phyloP scores from a whole-genome alignment of 2,329 filamentous ascomycete species.

The Pseudocercospora ulei region DNA sequence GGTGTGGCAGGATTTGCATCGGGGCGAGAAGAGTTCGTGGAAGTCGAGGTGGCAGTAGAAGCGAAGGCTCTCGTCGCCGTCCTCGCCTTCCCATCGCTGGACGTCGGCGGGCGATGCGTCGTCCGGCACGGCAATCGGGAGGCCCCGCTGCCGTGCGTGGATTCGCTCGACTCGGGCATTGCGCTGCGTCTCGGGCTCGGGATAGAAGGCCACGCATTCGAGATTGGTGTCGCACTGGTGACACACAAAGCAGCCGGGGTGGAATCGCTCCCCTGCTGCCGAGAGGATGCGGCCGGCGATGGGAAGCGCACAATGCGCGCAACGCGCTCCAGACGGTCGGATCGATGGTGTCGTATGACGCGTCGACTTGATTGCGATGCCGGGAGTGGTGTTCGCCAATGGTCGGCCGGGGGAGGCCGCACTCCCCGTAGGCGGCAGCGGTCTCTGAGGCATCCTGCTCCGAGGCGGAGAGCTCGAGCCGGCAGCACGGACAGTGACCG shows the following conservation, averaged over 20 bases:
- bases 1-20: slow-evolving; percentile 92
- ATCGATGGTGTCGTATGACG: slow-evolving; percentile 41
- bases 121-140: slow-evolving; percentile 48
- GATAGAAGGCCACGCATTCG: slow-evolving; percentile 92
- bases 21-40: slow-evolving; percentile 85
- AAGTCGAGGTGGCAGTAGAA: slow-evolving; percentile 99
- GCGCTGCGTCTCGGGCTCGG: slow-evolving; percentile 68
- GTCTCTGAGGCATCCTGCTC: slow-evolving; percentile 34
- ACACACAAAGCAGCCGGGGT: slow-evolving; percentile 87
- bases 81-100: slow-evolving; percentile 35
- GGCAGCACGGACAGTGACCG: slow-evolving; percentile 20
- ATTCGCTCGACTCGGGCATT: slow-evolving; percentile 65
- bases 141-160: slow-evolving; percentile 47
- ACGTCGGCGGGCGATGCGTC: slow-evolving; percentile 50
- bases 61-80: slow-evolving; percentile 62
- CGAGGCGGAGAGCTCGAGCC: slow-evolving; percentile 14
- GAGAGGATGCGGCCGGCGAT: slow-evolving; percentile 88
- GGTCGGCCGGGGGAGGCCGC: slow-evolving; percentile 31
- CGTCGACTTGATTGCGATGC: slow-evolving; percentile 32
- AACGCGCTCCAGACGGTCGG: slow-evolving; percentile 57
- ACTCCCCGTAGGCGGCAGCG: slow-evolving; percentile 40
- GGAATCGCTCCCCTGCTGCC: slow-evolving; percentile 72
- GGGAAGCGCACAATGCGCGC: slow-evolving; percentile 70
- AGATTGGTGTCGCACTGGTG: slow-evolving; percentile 77
- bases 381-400: slow-evolving; percentile 29